Percentiles rank a stretch among this genome's conserved stretches.
Evolutionary conservation across 2,329 filamentous ascomycete genomes (phyloP).

Genomic region (Trichoderma oligosporum): DNA sequence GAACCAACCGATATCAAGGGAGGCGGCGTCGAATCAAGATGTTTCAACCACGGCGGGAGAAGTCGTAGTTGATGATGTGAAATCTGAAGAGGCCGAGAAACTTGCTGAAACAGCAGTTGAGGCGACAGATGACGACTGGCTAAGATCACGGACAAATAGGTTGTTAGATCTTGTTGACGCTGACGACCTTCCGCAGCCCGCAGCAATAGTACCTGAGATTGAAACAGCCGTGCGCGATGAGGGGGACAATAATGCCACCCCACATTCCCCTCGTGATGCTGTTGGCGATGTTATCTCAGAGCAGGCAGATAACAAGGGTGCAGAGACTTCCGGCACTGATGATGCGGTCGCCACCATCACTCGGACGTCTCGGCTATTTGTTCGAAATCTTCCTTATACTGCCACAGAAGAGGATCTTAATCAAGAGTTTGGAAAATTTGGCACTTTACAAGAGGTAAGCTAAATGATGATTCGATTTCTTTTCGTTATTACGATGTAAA

Average conservation of each 20-base stretch:
- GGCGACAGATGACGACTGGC: constrained; percentile 82
- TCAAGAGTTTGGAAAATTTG: constrained; percentile 67
- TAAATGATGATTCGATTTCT: constrained; percentile 16
- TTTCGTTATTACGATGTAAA: neutral
- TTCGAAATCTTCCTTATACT: constrained; percentile 83
- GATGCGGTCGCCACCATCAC: constrained; percentile 57
- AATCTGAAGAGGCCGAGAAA: constrained; percentile 26
- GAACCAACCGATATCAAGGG: constrained; percentile 16
- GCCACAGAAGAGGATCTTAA: constrained; percentile 74
- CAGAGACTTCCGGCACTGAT: constrained; percentile 28
- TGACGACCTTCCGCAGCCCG: constrained; percentile 46
- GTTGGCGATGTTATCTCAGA: constrained; percentile 27
- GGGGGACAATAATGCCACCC: constrained; percentile 23
- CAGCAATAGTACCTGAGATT: constrained; percentile 15
- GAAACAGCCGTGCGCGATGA: constrained; percentile 21
- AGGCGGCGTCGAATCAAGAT: constrained; percentile 9
- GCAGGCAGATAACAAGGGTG: constrained; percentile 27
- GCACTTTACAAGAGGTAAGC: constrained; percentile 83
- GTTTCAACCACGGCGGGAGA: constrained; percentile 10
- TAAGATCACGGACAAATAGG: constrained; percentile 82
- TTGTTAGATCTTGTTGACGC: constrained; percentile 80
- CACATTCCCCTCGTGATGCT: constrained; percentile 28
- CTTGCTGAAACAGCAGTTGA: constrained; percentile 32
- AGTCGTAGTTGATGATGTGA: constrained; percentile 21
- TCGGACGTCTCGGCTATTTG: constrained; percentile 74